A percentile compares a stretch with the other conserved stretches of the same genome.
Evolutionary conservation across 176 grass and related monocot genomes (phyloP).

Genomic region (bread wheat (Triticum aestivum)): DNA sequence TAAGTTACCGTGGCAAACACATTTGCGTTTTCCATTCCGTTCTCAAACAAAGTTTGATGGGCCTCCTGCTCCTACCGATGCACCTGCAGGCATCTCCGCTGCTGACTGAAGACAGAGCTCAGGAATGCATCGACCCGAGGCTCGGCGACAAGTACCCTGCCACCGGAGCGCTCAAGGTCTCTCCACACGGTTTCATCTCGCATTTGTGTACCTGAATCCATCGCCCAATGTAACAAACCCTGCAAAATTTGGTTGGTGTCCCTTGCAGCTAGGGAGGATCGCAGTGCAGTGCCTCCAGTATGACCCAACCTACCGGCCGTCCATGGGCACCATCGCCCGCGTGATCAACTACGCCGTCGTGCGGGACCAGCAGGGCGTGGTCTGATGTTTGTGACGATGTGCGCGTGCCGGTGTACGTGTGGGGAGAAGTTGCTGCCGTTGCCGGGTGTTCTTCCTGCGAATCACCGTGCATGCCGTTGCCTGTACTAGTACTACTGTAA

Average conservation of each 20-base stretch:
- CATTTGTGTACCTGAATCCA: neutral
- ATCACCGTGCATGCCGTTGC: neutral
- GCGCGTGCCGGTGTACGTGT: too few relatives aligned
- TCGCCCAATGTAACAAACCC: neutral
- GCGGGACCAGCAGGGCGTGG: constrained; percentile 46
- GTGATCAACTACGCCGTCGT: constrained; percentile 58
- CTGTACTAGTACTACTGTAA: neutral
- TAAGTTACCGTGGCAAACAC: neutral
- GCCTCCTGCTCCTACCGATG: neutral
- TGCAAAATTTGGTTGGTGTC: neutral
- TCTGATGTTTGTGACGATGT: constrained; percentile 12
- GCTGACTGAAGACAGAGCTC: constrained; percentile 52
- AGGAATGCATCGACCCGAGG: constrained; percentile 52
- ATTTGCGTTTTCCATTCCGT: neutral
- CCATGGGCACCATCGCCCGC: constrained; percentile 52
- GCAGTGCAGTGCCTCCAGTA: constrained; percentile 55
- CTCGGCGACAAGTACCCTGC: constrained; percentile 43
- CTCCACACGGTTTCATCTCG: neutral
- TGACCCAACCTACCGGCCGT: constrained; percentile 38
- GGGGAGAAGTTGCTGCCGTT: too few relatives aligned
- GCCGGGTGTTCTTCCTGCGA: too few relatives aligned
- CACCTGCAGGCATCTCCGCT: constrained; percentile 40
- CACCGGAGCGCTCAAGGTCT: constrained; percentile 45
- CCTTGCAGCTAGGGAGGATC: constrained; percentile 49
- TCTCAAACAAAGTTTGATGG: neutral